Conservation (phyloP, 139 green algal genomes). For the Deuterostichococcus epilithicus region DNA sequence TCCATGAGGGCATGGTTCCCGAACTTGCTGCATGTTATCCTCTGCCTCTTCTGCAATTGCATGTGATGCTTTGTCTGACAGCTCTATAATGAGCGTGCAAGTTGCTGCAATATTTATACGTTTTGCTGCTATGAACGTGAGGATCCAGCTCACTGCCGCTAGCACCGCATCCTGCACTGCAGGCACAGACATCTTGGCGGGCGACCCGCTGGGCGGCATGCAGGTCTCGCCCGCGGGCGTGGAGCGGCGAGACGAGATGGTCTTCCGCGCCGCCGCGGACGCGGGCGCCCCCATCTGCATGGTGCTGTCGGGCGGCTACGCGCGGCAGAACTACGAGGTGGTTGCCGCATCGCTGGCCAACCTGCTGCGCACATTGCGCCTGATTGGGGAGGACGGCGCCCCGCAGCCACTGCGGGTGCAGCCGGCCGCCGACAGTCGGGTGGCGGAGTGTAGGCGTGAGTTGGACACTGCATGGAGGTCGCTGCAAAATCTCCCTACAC, state of each 20-base stretch:
- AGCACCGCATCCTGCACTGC: too few relatives aligned
- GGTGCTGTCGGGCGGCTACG: conserved; percentile 71
- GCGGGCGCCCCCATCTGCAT: conserved; percentile 55
- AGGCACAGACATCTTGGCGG: conserved; percentile 73
- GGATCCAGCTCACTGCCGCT: too few relatives aligned
- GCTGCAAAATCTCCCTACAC: too few relatives aligned
- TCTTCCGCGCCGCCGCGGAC: conserved; percentile 48
- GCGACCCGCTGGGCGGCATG: conserved; percentile 61
- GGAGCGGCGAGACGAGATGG: conserved; percentile 46
- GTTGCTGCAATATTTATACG: too few relatives aligned
- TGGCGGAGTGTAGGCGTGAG: too few relatives aligned
- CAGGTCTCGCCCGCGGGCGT: conserved; percentile 33
- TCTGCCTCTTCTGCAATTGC: too few relatives aligned
- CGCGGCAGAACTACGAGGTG: conserved; percentile 10
- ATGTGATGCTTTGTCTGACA: too few relatives aligned
- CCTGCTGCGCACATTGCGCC: neutral
- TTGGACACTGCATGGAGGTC: too few relatives aligned
- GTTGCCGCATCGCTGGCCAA: neutral
- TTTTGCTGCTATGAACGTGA: too few relatives aligned
- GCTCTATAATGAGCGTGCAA: too few relatives aligned
- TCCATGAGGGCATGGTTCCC: neutral
- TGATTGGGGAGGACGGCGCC: neutral
- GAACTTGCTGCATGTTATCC: too few relatives aligned
- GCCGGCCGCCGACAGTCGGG: too few relatives aligned
- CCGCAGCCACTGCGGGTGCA: neutral